These are phyloP conservation scores for Raphanus hybrid DNA, from an alignment of 441 rosid species.

Conservation along the genomic window DNA sequence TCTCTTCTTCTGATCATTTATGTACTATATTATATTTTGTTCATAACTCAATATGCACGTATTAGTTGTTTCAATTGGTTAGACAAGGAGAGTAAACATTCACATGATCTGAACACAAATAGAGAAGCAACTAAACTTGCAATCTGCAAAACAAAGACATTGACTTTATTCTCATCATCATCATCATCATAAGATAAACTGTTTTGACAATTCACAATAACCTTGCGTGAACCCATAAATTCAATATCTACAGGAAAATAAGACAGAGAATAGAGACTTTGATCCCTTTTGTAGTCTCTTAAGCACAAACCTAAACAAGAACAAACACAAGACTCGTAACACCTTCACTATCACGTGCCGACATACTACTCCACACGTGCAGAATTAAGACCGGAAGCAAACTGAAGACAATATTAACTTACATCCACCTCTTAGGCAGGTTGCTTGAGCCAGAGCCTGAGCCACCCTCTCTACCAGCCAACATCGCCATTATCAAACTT, in stretches of 20 bases:
- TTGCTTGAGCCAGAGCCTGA: constrained; percentile 21
- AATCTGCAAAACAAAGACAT: constrained; percentile 31
- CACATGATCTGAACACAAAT: background rate
- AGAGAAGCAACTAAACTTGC: background rate
- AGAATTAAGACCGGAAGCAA: constrained; percentile 39
- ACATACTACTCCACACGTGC: constrained; percentile 21
- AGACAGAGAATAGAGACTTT: constrained; percentile 12
- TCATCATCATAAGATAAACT: constrained; percentile 35
- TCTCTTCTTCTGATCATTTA: background rate
- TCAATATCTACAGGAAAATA: constrained; percentile 40
- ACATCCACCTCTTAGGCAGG: constrained; percentile 55
- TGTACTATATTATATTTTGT: background rate
- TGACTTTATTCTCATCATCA: constrained; percentile 37
- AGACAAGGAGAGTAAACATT: background rate
- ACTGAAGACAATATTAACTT: constrained; percentile 42
- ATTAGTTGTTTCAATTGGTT: background rate
- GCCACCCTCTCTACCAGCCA: constrained; percentile 53
- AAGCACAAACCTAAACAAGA: constrained; percentile 27
- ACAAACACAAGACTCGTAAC: constrained; percentile 31
- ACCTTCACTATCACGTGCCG: constrained; percentile 22
- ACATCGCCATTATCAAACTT: constrained; percentile 84
- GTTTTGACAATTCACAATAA: constrained; percentile 36
- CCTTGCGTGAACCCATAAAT: constrained; percentile 24
- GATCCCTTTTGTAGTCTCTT: constrained; percentile 22
- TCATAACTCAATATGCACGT: background rate